Conservation (phyloP, 495 filamentous ascomycete genomes). For the Pyrenopolyporus hunteri region DNA sequence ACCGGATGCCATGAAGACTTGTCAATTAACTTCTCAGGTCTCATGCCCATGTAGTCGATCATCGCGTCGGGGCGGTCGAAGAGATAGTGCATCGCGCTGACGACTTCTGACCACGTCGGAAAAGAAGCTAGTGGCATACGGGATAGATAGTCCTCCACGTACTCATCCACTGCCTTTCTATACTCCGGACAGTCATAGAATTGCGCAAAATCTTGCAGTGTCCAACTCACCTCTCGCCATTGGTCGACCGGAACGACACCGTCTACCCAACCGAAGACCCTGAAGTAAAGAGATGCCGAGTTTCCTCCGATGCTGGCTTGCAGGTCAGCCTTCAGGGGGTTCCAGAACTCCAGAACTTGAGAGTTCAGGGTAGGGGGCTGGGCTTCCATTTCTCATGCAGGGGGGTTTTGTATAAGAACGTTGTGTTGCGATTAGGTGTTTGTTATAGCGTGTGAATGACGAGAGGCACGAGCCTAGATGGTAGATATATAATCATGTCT, state of each 20-base stretch:
- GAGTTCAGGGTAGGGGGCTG: too few species aligned
- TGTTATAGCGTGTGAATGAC: too few species aligned
- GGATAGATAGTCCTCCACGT: background rate
- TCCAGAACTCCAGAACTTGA: background rate
- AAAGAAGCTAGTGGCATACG: background rate
- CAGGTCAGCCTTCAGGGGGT: background rate
- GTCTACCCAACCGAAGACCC: background rate
- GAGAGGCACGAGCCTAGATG: too few species aligned
- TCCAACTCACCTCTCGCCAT: slow-evolving; percentile 1
- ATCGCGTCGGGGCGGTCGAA: background rate
- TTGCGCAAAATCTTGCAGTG: slow-evolving; percentile 8
- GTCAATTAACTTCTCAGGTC: background rate
- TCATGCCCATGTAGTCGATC: background rate
- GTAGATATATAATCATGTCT: too few species aligned
- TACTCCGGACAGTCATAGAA: slow-evolving; percentile 17
- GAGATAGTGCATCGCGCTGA: background rate
- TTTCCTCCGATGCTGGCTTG: background rate
- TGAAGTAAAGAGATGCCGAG: slow-evolving; percentile 2
- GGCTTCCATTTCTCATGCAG: too few species aligned
- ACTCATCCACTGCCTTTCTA: background rate
- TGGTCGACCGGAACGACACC: background rate
- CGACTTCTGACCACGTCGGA: background rate
- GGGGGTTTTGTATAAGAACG: too few species aligned
- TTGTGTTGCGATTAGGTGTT: too few species aligned
- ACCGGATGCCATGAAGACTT: background rate